Evolutionary conservation across 2,329 filamentous ascomycete genomes (phyloP), one percentile per base, ranked within the genome.

Genomic region (Basipetospora sp.): DNA sequence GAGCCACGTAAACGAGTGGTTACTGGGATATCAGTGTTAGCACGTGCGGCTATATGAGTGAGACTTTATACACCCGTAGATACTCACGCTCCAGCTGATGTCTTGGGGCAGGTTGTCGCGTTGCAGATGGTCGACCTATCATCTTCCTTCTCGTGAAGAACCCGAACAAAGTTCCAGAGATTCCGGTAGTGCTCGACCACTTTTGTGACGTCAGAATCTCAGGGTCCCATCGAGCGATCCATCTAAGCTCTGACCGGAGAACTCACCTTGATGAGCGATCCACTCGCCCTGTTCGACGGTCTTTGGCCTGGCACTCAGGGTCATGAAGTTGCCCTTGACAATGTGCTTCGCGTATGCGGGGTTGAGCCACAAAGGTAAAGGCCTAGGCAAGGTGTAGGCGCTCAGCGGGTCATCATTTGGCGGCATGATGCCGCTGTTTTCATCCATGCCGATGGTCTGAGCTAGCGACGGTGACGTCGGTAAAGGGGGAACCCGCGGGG

Each of bases 321-420:
- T 94, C 79, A 94, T 85, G 55, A 96, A 94, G 63, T 94, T 96
- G 42, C 88, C 88, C 64, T 88, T 93, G 52, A 94, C 87, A 46
- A 94, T 93, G 52, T 93, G 77, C 54, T 80, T 82, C 39, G 81
- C 78, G 53, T 83, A 80, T 43, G 74, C 63, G 40, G 79, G 70
- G 51, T 82, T 79, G 50, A 86, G 74, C 75, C 82, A 86, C 43
- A 83, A 62, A 13, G 82, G 82, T 42, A 76, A 63, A 22, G 73
- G 71, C 29, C 73, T 69, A 42, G 78, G 78, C 42, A 82, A 64
- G 47, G 78, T 74, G 51, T 77, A 77, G 10, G 64, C 63, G 47
- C 63, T 62, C 45, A 77, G 64, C 36, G 71, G 55, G 40, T 74
- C 70, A 48, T 77, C 71, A 41, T 59, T 62, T 45, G 55, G 62